Conservation (phyloP, 768 basidiomycete genomes). For the Rhodocollybia butyracea region DNA sequence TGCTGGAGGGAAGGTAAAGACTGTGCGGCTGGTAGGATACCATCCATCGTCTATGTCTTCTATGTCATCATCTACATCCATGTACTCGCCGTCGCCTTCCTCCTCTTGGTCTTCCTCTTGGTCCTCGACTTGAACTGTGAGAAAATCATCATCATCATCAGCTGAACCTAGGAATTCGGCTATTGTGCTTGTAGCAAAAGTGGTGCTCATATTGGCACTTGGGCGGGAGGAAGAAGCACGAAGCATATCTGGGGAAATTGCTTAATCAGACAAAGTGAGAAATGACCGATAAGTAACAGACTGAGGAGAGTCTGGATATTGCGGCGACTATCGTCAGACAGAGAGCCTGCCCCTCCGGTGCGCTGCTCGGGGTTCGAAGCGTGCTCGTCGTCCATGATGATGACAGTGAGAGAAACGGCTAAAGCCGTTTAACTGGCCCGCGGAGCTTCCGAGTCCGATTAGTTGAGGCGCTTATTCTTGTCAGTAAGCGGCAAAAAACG, state of each 20-base stretch:
- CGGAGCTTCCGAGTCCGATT: neutral
- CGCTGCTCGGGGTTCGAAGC: neutral
- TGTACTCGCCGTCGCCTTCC: conserved; percentile 31
- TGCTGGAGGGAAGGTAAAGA: conserved; percentile 31
- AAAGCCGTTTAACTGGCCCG: neutral
- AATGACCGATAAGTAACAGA: neutral
- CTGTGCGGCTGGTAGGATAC: conserved; percentile 20
- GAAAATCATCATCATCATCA: neutral
- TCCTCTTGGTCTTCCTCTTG: conserved; percentile 28
- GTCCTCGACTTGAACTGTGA: neutral
- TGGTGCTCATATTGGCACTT: neutral
- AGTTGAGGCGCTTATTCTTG: too few species aligned
- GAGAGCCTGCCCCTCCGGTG: too few species aligned
- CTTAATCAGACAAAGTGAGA: neutral
- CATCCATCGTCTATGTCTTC: conserved; percentile 9
- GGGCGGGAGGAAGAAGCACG: neutral
- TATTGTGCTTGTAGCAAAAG: neutral
- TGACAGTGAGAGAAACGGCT: neutral
- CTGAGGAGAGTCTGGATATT: neutral
- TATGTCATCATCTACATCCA: conserved; percentile 26
- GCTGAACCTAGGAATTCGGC: neutral
- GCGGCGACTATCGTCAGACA: neutral
- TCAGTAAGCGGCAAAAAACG: too few species aligned
- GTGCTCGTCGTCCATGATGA: neutral
- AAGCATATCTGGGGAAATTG: neutral